Base-by-base conservation (phyloP, 176 grass and related monocot species). In the Luzula sylvatica region DNA sequence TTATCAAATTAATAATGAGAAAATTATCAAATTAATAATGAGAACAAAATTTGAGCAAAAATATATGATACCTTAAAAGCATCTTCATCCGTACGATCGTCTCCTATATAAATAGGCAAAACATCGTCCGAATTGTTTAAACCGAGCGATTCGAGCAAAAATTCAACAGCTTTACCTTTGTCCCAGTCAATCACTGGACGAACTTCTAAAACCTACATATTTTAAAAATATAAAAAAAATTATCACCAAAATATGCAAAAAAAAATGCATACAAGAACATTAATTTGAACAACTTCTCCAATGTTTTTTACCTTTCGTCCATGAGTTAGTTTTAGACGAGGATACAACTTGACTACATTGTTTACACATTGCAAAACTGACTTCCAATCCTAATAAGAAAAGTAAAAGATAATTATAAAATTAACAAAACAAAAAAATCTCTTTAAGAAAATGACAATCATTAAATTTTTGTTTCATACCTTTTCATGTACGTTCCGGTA, bases 81-180 rank as follows among this genome's bases (percentile, higher is more conserved):
- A 15, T 98, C 92, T 65, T 98, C 85, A 27, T 98, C 92, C 0
- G 92, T 98, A 21, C 86, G 72, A 15, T 98, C 92, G 15, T 90
- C 92, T 46, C 92, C 92, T n/a, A 98, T 80, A 73, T 98, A 98
- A 40, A 98, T 83, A 1, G 92, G 74, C 38, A 98, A 61, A 53
- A 87, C 78, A 57, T 77, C 56, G 41, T 77, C 72, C 11, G 62
- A 28, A 40, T 87, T 71, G 20, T 43, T 55, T 29, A 90, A 42
- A 6, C 52, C 75, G 3, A 98, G 85, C 1, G 86, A 98, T 17
- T 87, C 65, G 7, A 98, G 85, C 25, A 98, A 70, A 22, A 90
- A 98, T 51, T 90, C 74, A 19, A 98, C 85, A 27, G 92, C 92
- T 56, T 90, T 90, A 28, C 92, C 92, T 26, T 98, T 98, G 77